Evolutionary conservation across 768 basidiomycete species (phyloP).

Genomic region (Leccinum incarnatum): DNA sequence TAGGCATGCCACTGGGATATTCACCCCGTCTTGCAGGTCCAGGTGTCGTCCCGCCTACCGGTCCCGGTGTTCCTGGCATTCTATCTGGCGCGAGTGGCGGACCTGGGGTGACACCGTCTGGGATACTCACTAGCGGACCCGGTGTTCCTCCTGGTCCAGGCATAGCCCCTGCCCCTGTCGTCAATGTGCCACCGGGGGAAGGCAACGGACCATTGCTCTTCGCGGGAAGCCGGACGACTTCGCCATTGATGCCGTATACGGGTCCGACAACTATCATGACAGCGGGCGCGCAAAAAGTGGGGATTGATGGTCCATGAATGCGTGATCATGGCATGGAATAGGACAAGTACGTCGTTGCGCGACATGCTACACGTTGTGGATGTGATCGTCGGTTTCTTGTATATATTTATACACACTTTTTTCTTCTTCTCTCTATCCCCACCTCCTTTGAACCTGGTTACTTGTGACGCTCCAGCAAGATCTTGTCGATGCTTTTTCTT

Average conservation of each 20-base stretch:
- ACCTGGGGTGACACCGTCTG: constrained; percentile 14
- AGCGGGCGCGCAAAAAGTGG: neutral
- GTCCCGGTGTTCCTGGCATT: neutral
- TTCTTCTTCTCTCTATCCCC: too few species aligned
- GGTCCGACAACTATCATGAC: neutral
- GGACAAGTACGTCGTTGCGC: neutral
- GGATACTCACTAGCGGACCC: constrained; percentile 28
- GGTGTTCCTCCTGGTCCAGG: constrained; percentile 30
- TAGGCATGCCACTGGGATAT: constrained; percentile 27
- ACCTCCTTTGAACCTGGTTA: neutral
- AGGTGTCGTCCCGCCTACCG: neutral
- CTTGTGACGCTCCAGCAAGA: too few species aligned
- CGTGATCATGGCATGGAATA: neutral
- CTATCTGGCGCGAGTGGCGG: neutral
- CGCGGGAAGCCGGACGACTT: neutral
- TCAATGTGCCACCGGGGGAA: constrained; percentile 12
- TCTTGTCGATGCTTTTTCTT: too few species aligned
- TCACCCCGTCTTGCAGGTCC: constrained; percentile 32
- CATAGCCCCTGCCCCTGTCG: constrained; percentile 22
- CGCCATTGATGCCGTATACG: constrained; percentile 24
- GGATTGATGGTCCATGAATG: neutral
- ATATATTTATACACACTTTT: too few species aligned
- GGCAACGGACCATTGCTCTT: constrained; percentile 10
- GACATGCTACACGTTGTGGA: neutral
- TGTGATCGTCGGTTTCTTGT: neutral